Evolutionary conservation across 495 filamentous ascomycete genomes (phyloP), one percentile per base, ranked within the genome.

Genomic region (Penicillium dipodomyicola): DNA sequence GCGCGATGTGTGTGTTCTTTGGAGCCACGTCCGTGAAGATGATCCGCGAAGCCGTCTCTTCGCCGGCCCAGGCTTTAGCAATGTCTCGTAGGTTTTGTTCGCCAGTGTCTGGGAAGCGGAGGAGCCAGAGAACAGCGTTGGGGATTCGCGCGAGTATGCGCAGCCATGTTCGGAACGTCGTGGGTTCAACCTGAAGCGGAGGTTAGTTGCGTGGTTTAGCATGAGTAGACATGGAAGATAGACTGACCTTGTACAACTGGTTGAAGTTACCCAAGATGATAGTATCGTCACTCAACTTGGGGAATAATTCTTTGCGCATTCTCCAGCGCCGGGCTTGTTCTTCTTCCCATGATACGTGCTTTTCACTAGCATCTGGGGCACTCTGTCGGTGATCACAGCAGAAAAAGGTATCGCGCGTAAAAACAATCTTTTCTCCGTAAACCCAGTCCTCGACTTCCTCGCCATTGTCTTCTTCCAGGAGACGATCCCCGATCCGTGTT

Each of bases 221-320:
- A 30, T 37, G 29, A 49, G 49, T 40, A 44, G 15, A 47, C 19
- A 48, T 51, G 9, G 12, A 17, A 22, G 27, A 52, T 14, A 52
- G 42, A 70, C 77, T 63, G 78, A 95, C 94, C 87, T 99, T 99
- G 77, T 99, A 99, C 23, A 99, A 76, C 72, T 99, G 94, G 71
- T 99, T 99, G 72, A 99, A 99, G 73, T 99, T 99, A 11, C 89
- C 94, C 43, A 99, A 81, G 60, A 99, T 96, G 63, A 99, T 86
- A 23, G 84, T 82, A 65, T 97, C 87, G 58, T 97, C 89, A 12
- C 83, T 77, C 22, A 99, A 78, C 11, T 80, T 78, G 2, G 94
- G 95, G 67, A 99, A 99, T 22, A 99, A 69, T 64, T 96, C 89
- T 67, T 96, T 96, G 23, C 94, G 85, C 94, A 97, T 97, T 49